Percentiles rank a stretch among this genome's conserved stretches.
Evolutionary conservation across 2,329 filamentous ascomycete species (phyloP).

Genomic region (Eurotiales sp.): DNA sequence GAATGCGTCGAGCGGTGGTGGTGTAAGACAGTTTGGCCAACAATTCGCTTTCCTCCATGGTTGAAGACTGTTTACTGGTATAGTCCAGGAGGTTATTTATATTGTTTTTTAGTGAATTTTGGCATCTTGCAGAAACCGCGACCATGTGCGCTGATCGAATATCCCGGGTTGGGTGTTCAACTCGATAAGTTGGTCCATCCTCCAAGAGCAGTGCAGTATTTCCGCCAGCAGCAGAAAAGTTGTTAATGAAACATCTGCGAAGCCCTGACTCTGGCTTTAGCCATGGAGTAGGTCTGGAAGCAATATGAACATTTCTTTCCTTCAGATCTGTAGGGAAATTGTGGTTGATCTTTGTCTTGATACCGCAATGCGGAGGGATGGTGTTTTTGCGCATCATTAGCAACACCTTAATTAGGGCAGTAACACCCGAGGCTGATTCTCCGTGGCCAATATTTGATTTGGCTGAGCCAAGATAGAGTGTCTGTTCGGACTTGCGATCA

Average conservation of each 20-base stretch:
- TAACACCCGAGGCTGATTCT: slow-evolving; percentile 34
- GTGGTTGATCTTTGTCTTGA: slow-evolving; percentile 50
- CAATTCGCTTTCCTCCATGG: slow-evolving; percentile 33
- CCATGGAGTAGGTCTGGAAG: slow-evolving; percentile 44
- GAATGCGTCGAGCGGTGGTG: slow-evolving; percentile 56
- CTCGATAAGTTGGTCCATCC: slow-evolving; percentile 49
- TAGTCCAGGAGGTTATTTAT: slow-evolving; percentile 50
- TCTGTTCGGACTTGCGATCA: slow-evolving; percentile 27
- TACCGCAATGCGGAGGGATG: slow-evolving; percentile 65
- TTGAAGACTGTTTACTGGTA: slow-evolving; percentile 44
- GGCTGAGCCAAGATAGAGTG: slow-evolving; percentile 31
- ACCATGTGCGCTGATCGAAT: slow-evolving; percentile 57
- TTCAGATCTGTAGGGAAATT: slow-evolving; percentile 32
- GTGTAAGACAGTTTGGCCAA: slow-evolving; percentile 62
- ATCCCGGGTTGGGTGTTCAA: slow-evolving; percentile 36
- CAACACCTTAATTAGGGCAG: slow-evolving; percentile 57
- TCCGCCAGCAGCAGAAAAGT: slow-evolving; percentile 68
- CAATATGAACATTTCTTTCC: slow-evolving; percentile 31
- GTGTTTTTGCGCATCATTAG: slow-evolving; percentile 61
- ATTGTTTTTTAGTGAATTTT: slow-evolving; percentile 49
- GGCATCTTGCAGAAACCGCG: slow-evolving; percentile 55
- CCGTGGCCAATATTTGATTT: slow-evolving; percentile 44
- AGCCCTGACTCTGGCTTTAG: slow-evolving; percentile 25
- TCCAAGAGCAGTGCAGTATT: slow-evolving; percentile 66
- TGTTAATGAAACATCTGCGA: slow-evolving; percentile 53